Evolutionary conservation across 2,329 filamentous ascomycete genomes (phyloP), one percentile per base, ranked within the genome.

Genomic region (Diaporthe vaccinii): DNA sequence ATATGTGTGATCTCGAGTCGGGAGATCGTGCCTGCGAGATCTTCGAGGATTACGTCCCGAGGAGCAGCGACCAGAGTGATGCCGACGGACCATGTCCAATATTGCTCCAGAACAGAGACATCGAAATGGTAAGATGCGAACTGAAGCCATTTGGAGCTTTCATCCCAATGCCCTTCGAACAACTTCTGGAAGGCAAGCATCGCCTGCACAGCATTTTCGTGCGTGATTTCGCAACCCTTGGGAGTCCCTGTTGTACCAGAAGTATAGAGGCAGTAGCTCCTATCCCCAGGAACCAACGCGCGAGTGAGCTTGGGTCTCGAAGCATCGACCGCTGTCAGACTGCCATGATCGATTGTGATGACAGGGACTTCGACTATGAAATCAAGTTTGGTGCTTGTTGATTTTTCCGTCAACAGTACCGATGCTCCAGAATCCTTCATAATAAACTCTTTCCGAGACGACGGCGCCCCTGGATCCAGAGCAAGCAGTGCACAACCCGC

Each of bases 61-160:
- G 95, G 94, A 9, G 94, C 95, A 2, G 94, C 92, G 2, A 96
- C 93, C 0, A 98, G 89, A 5, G 93, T 93, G 36, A 98, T 95
- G 1, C 95, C 95, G 0, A 97, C 94, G 39, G 93, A 95, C 96
- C 96, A 98, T 75, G 93, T 97, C 95, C 95, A 98, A 82, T 96
- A 98, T 80, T 98, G 96, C 81, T 98, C 96, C 0, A 98, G 88
- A 0, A 98, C 94, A 1, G 94, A 97, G 5, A 98, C 96, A 79
- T 98, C 96, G 76, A 98, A 98, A 82, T 98, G 96, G 74, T 98
- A 95, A 0, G 95, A 96, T 1, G 96, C 96, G 81, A 98, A 98
- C 81, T 98, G 96, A 0, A 98, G 87, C 93, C 95, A 98, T 75
- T 93, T 91, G 0, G 95, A 97, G 0, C 89, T 81, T 0, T 87